Conservation (phyloP, 164 flowering plant genomes). For the Kalanchoe fedtschenkoi region DNA sequence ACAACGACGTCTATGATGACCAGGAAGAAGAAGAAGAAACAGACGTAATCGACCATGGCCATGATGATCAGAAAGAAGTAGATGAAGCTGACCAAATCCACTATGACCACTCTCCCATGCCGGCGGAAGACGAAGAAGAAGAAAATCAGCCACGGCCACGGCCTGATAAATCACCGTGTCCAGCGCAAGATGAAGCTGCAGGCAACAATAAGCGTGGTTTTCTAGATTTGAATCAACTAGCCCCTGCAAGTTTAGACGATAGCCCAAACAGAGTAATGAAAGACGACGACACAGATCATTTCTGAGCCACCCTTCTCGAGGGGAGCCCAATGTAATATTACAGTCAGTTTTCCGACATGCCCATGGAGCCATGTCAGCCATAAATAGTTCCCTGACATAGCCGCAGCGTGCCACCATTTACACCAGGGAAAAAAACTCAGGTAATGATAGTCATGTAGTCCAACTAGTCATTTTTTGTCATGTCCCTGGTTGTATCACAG, state of each 20-base stretch:
- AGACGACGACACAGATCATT: slow-evolving; percentile 47
- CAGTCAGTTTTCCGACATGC: slow-evolving; percentile 22
- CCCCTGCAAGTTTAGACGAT: slow-evolving; percentile 92
- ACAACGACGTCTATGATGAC: no score
- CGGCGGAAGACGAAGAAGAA: no score
- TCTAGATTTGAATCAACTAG: slow-evolving; percentile 91
- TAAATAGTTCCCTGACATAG: slow-evolving; percentile 20
- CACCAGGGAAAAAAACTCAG: slow-evolving; percentile 18
- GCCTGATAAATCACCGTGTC: slow-evolving; percentile 30
- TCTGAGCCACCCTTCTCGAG: slow-evolving; percentile 16
- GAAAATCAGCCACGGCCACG: slow-evolving; percentile 14
- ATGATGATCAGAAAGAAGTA: slow-evolving; percentile 29
- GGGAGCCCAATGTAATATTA: slow-evolving; percentile 27
- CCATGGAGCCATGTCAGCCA: slow-evolving; percentile 21
- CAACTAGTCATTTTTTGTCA: slow-evolving; percentile 39
- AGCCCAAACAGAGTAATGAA: slow-evolving; percentile 43
- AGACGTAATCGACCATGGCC: no score
- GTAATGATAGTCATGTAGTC: slow-evolving; percentile 45
- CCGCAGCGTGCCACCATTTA: slow-evolving; percentile 15
- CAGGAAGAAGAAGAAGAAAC: no score
- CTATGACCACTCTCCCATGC: slow-evolving; percentile 20
- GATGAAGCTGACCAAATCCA: slow-evolving; percentile 29
- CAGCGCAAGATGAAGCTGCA: slow-evolving; percentile 34
- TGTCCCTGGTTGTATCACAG: no score
- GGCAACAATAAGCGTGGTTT: slow-evolving; percentile 45